Conservation (phyloP, 169 alveolate genomes). For the Plasmodium malariae region DNA sequence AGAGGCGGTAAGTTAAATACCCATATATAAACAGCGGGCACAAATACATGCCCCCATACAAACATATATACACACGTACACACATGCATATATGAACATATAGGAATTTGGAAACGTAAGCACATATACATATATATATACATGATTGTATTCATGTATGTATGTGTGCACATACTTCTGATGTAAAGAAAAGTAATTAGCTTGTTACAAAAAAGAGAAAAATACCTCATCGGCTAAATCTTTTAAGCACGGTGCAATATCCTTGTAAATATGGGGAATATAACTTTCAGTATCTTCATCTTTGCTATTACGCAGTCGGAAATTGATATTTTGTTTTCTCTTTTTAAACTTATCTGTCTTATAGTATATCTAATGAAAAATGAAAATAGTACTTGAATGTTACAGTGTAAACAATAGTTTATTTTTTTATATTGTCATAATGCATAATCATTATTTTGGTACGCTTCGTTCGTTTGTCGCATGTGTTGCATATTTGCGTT, state of each 20-base stretch:
- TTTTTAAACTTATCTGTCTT: conserved; percentile 53
- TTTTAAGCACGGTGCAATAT: conserved; percentile 63
- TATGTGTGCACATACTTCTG: not conserved
- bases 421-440: too few species aligned
- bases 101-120: not conserved
- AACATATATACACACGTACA: not conserved
- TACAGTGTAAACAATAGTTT: too few species aligned
- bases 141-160: not conserved
- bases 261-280: conserved; percentile 71
- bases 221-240: conserved; percentile 68
- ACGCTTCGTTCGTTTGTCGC: too few species aligned
- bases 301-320: conserved; percentile 25
- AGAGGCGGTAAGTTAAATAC: too few species aligned
- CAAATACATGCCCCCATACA: not conserved
- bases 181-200: too few species aligned
- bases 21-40: not conserved
- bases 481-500: too few species aligned
- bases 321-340: conserved; percentile 36
- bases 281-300: conserved; percentile 60
- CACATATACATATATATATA: conserved; percentile 1
- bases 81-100: not conserved
- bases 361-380: conserved; percentile 28
- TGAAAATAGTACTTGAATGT: too few species aligned
- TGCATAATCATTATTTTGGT: too few species aligned
- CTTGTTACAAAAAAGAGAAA: not conserved